These are phyloP conservation scores for Erodium trifolium DNA, from an alignment of 441 rosid species.

Conservation along the genomic window DNA sequence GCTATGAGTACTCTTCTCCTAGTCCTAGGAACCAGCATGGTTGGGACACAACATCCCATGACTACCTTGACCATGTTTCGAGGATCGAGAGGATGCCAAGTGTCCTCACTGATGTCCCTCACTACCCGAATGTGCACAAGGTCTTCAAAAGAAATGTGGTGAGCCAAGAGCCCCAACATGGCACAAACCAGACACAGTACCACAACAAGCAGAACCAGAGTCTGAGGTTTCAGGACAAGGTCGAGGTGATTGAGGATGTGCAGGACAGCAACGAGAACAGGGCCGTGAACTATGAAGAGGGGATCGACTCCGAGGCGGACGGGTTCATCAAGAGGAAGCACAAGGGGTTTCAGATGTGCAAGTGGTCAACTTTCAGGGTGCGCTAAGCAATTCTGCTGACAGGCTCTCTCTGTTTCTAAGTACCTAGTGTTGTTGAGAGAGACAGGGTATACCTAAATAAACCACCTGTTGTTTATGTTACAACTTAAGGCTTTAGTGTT, in stretches of 20 bases:
- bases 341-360: conserved; percentile 36
- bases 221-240: conserved; percentile 10
- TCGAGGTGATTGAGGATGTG: conserved; percentile 16
- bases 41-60: conserved; percentile 1
- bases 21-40: background rate
- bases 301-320: conserved; percentile 25
- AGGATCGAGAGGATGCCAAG: conserved; percentile 3
- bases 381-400: background rate
- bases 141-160: conserved; percentile 16
- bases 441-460: too few relatives aligned
- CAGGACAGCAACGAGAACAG: background rate
- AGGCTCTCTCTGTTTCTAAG: background rate
- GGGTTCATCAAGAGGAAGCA: conserved; percentile 34
- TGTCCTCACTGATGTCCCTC: conserved; percentile 12
- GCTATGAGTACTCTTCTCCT: background rate
- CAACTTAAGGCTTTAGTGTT: too few relatives aligned
- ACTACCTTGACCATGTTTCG: background rate
- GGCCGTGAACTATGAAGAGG: conserved; percentile 11
- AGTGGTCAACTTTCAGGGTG: conserved; percentile 44
- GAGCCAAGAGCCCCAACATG: too few relatives aligned
- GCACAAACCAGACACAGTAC: background rate
- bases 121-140: conserved; percentile 25
- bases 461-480: too few relatives aligned
- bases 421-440: too few relatives aligned
- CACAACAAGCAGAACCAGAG: background rate